Evolutionary conservation across 1,284 basidiomycete genomes (phyloP).

Genomic region (Cryptococcus sp.): DNA sequence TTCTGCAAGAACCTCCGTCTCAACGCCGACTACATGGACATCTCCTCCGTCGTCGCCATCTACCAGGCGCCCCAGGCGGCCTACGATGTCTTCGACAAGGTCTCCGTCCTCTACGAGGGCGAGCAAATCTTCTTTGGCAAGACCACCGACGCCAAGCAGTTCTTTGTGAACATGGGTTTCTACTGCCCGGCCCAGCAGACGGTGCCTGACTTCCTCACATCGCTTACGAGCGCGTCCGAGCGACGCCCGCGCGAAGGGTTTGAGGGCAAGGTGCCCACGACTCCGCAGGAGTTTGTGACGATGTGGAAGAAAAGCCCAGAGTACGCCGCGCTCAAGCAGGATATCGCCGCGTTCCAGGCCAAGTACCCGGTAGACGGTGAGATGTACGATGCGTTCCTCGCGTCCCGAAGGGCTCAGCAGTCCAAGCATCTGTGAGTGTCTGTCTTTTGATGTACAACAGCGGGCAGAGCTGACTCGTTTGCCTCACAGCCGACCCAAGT

Average conservation of each 20-base stretch:
- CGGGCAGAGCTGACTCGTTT: neutral
- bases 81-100: conserved; percentile 63
- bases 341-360: conserved; percentile 48
- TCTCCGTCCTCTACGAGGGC: conserved; percentile 72
- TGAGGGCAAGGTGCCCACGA: conserved; percentile 57
- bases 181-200: conserved; percentile 53
- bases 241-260: conserved; percentile 57
- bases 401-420: conserved; percentile 50
- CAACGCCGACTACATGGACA: conserved; percentile 51
- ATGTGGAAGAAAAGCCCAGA: conserved; percentile 46
- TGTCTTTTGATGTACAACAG: neutral
- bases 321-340: conserved; percentile 41
- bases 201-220: conserved; percentile 58
- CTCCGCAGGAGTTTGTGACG: conserved; percentile 59
- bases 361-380: conserved; percentile 48
- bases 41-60: conserved; percentile 48
- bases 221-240: conserved; percentile 62
- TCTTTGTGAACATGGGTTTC: conserved; percentile 76
- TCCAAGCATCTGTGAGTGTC: conserved; percentile 47
- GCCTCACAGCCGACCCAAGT: conserved; percentile 30
- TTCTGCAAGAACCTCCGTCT: conserved; percentile 56
- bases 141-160: conserved; percentile 65
- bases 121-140: conserved; percentile 79
- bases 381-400: conserved; percentile 47
- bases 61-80: conserved; percentile 55